Evolutionary conservation across 164 flowering plant species (phyloP), one percentile per base, ranked within the genome.

Genomic region (Magnolia officinalis): DNA sequence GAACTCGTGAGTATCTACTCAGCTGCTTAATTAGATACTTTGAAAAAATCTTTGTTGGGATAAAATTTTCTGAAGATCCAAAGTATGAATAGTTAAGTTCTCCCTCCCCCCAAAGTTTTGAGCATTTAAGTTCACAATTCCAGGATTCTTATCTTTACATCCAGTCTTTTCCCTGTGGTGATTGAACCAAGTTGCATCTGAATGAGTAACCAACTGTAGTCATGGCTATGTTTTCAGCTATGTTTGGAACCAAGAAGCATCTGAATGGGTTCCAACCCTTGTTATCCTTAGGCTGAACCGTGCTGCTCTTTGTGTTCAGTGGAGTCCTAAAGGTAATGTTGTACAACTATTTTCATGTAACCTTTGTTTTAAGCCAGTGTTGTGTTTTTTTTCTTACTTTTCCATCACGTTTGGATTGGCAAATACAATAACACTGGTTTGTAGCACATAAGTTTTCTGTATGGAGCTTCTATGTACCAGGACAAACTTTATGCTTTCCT

Each of bases 181-280:
- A 55, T 16, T 49, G 58, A 49, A 49, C 72, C 29, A 61, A 29
- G 20, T 31, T 59, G 66, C 67, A 73, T 37, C 45, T 31, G 67
- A 61, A 24, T 29, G 18, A 18, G 50, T 73, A 55, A 6, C 72
- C n/a, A 20, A n/a, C 24, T n/a, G 2, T 13, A 55, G 23, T 26
- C 68, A 21, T 78, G 65, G 5, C 70, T 75, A 63, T 63, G 78
- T 66, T 75, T 72, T 11, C 78, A 96, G 99, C 72, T 96, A 96
- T 86, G 99, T 96, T 72, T 96, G 99, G 99, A 94, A 86, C 80
- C 87, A 81, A 78, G 98, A 94, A 83, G 91, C 84, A 70, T 78
- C 85, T 63, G 99, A 91, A 70, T 96, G 99, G 99, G 95, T 92
- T 16, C 99, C 99, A 70, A 94, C 98, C 11, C 95, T 96, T 83